Percentiles rank a stretch among this genome's conserved stretches.
Conservation (phyloP, 495 filamentous ascomycete species). For the Physcia stellaris region DNA sequence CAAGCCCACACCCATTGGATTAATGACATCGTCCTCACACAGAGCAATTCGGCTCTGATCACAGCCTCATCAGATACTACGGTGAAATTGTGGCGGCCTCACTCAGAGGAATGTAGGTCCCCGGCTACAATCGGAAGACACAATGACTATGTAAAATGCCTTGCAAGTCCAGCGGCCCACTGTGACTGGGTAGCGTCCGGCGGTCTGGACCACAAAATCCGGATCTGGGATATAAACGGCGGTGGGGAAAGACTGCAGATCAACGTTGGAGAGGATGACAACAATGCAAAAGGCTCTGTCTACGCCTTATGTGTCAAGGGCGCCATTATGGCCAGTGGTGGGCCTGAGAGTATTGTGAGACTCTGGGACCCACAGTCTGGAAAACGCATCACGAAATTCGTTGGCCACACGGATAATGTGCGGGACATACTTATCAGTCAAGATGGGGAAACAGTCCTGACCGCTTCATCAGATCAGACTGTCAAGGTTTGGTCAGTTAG, state of each 20-base stretch:
- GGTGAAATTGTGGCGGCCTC: slow-evolving; percentile 90
- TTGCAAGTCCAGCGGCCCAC: slow-evolving; percentile 59
- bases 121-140: slow-evolving; percentile 84
- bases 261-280: slow-evolving; percentile 63
- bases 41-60: slow-evolving; percentile 71
- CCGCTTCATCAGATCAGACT: slow-evolving; percentile 89
- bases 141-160: slow-evolving; percentile 87
- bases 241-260: slow-evolving; percentile 76
- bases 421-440: slow-evolving; percentile 81
- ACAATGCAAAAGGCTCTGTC: slow-evolving; percentile 80
- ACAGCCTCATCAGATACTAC: slow-evolving; percentile 93
- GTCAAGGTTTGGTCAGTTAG: slow-evolving; percentile 96
- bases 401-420: slow-evolving; percentile 95
- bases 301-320: slow-evolving; percentile 72
- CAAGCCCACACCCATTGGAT: slow-evolving; percentile 98
- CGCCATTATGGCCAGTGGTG: slow-evolving; percentile 76
- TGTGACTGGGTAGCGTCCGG: slow-evolving; percentile 93
- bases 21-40: slow-evolving; percentile 83
- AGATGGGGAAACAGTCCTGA: slow-evolving; percentile 80
- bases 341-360: slow-evolving; percentile 84
- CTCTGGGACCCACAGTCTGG: slow-evolving; percentile 88
- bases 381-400: slow-evolving; percentile 85
- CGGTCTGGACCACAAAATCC: slow-evolving; percentile 82
- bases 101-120: slow-evolving; percentile 47
- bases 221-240: slow-evolving; percentile 84